These are phyloP conservation scores for Paulownia fortunei DNA, from an alignment of 257 asterid genomes.

Conservation along the genomic window DNA sequence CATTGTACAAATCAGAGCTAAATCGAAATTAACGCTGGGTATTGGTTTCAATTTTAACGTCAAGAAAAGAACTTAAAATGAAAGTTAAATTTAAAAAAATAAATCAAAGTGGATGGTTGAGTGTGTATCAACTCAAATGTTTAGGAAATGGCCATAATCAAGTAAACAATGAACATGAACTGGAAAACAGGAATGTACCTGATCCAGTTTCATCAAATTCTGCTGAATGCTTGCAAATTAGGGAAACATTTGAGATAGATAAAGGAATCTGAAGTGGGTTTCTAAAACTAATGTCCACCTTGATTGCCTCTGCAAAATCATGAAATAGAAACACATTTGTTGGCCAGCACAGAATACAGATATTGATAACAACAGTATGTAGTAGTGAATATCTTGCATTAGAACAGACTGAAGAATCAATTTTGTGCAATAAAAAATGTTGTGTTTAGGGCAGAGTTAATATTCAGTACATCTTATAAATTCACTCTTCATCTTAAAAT, in stretches of 20 bases:
- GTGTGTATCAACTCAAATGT: neutral
- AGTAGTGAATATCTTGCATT: constrained; percentile 10
- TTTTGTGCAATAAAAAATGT: constrained; percentile 3
- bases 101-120: neutral
- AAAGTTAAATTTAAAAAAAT: neutral
- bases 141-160: neutral
- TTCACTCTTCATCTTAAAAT: constrained; percentile 10
- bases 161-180: constrained; percentile 19
- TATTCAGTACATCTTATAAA: constrained; percentile 12
- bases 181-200: constrained; percentile 48
- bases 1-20: constrained; percentile 35
- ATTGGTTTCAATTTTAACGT: constrained; percentile 9
- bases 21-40: constrained; percentile 32
- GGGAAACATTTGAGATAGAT: constrained; percentile 72
- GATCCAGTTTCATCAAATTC: constrained; percentile 49
- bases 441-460: constrained; percentile 2
- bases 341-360: constrained; percentile 28
- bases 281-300: constrained; percentile 72
- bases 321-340: constrained; percentile 25
- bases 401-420: constrained; percentile 23
- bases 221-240: constrained; percentile 78
- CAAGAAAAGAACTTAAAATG: constrained; percentile 1
- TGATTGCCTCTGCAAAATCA: constrained; percentile 77
- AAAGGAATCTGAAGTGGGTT: constrained; percentile 97
- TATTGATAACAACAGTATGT: constrained; percentile 2